Evolutionary conservation across 148 eudicot genomes (phyloP), one percentile per base, ranked within the genome.

Genomic region (Diospyros lotus): DNA sequence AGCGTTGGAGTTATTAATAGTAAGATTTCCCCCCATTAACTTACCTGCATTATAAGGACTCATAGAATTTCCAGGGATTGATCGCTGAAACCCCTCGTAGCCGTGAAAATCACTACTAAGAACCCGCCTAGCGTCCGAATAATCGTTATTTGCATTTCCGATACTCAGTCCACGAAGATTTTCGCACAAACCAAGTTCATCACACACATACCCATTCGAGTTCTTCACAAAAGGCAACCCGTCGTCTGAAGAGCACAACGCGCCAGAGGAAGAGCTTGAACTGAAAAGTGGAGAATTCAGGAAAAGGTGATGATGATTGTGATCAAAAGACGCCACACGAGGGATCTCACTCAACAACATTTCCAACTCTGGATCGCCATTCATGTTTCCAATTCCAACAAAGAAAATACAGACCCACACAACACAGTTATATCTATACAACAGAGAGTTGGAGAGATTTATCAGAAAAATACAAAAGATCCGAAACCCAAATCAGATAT

Each of bases 301-400:
- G 28, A 28, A 28, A 28, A 28, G 28, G 28, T 13, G 72, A 28
- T 58, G 76, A 76, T 11, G 53, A 17, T 48, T 68, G 39, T 56
- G 66, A 64, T 63, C 48, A 71, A 66, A 64, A 74, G 76, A 67
- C 43, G 73, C 64, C 66, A 73, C 68, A 72, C 28, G 75, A 64
- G 87, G 72, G 42, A 59, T 76, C 67, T 82, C 86, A 73, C 62
- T 79, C 79, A 74, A 73, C 75, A 77, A 66, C 58, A 66, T 85
- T 51, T 75, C 81, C 39, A 67, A 14, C 72, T 82, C 86, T 75
- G 74, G 68, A 45, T 72, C 84, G 77, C 65, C 77, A 69, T 73
- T 80, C 78, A 77, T 77, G 51, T 72, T 75, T 17, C 64, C 80
- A 4, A 28, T 75, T 17, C 64, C 80, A 3, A 54, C 5, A 78